A percentile compares a stretch with the other conserved stretches of the same genome.
Conservation (phyloP, 106 monocot species). For the Dendrobium officinale region DNA sequence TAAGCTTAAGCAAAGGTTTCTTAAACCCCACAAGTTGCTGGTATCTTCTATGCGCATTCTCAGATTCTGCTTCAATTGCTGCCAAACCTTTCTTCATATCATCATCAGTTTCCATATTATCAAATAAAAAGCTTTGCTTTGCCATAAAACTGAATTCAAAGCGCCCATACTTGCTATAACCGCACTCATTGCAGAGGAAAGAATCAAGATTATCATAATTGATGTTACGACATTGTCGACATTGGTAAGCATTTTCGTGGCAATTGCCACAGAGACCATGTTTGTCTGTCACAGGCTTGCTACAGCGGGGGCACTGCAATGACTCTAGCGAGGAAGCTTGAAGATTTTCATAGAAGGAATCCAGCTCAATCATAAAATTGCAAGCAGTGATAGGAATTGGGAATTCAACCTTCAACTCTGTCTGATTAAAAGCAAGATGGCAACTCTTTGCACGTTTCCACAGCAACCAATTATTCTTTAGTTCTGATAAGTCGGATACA, state of each 20-base stretch:
- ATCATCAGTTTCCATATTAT: slow-evolving; percentile 96
- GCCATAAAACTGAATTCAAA: slow-evolving; percentile 99
- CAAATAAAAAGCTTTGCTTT: slow-evolving; percentile 92
- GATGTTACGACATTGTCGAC: slow-evolving; percentile 95
- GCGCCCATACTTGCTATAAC: slow-evolving; percentile 99
- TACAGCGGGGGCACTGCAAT: slow-evolving; percentile 96
- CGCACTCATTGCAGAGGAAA: slow-evolving; percentile 98
- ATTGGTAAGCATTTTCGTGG: slow-evolving; percentile 99
- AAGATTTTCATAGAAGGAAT: slow-evolving; percentile 98
- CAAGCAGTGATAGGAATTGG: slow-evolving; percentile 98
- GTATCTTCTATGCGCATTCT: slow-evolving; percentile 97
- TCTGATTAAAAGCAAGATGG: slow-evolving; percentile 88
- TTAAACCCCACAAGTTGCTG: slow-evolving; percentile 98
- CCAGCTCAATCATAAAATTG: slow-evolving; percentile 99
- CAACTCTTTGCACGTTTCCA: slow-evolving; percentile 99
- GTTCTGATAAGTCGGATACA: slow-evolving; percentile 77
- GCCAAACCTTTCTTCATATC: slow-evolving; percentile 96
- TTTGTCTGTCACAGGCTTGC: slow-evolving; percentile 91
- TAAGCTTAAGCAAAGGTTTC: slow-evolving; percentile 91
- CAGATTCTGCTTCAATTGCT: slow-evolving; percentile 93
- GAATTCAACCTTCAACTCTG: slow-evolving; percentile 97
- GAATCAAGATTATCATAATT: slow-evolving; percentile 99
- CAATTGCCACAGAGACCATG: slow-evolving; percentile 99
- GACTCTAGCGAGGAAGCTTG: slow-evolving; percentile 97
- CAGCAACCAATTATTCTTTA: slow-evolving; percentile 96